Percentiles rank a stretch among this genome's conserved stretches.
phyloP scores from a whole-genome alignment of 169 alveolate species.

The Plasmodium coatneyi region DNA sequence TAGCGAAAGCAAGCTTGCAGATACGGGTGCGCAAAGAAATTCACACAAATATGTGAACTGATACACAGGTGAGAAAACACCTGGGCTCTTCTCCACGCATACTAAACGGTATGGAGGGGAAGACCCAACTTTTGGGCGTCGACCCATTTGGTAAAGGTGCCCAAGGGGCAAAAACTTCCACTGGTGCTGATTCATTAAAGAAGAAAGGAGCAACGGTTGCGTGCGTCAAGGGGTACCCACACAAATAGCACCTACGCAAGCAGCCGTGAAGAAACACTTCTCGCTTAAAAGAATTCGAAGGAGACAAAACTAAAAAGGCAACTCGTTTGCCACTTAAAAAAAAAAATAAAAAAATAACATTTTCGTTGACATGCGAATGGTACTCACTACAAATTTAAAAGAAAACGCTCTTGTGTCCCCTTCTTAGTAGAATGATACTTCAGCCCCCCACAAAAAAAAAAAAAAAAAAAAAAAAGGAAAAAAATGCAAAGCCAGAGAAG shows the following conservation, averaged over 20 bases:
- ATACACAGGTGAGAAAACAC: background rate
- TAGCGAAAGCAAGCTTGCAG: background rate
- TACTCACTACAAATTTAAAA: background rate
- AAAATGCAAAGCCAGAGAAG: background rate
- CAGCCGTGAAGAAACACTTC: background rate
- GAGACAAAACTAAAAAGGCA: background rate
- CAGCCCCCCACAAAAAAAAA: background rate
- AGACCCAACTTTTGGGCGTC: background rate
- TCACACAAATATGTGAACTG: background rate
- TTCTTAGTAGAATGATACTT: background rate
- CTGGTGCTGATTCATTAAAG: background rate
- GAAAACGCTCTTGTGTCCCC: background rate
- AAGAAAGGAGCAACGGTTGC: background rate
- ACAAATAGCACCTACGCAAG: background rate
- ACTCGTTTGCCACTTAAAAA: background rate
- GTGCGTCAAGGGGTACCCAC: background rate
- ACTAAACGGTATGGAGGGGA: background rate
- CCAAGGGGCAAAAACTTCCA: background rate
- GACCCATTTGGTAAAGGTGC: background rate
- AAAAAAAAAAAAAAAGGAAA: background rate
- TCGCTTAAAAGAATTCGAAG: conserved; percentile 7
- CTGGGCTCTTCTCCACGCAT: background rate
- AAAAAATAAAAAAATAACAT: background rate
- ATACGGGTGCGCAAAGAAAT: background rate
- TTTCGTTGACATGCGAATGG: background rate